These are phyloP conservation scores for Neurospora pannonica DNA, from an alignment of 495 filamentous ascomycete genomes.

Conservation along the genomic window DNA sequence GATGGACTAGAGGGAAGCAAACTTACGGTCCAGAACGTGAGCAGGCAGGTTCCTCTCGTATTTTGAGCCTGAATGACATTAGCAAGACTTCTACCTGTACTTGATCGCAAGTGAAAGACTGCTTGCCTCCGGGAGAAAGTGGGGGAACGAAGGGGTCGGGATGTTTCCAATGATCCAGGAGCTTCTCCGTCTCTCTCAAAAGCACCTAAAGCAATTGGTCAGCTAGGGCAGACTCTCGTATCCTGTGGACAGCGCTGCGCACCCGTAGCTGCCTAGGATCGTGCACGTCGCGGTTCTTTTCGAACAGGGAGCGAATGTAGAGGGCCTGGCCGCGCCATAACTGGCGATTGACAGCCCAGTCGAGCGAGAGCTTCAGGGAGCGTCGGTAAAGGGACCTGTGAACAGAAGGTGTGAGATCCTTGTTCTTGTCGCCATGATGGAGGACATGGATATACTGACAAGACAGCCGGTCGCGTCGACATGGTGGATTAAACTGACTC, in stretches of 20 bases:
- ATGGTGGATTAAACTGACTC: slow-evolving; percentile 22
- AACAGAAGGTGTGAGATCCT: slow-evolving; percentile 5
- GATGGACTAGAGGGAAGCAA: neutral
- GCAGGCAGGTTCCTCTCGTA: slow-evolving; percentile 87
- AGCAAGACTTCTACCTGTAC: slow-evolving; percentile 16
- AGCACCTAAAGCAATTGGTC: slow-evolving; percentile 46
- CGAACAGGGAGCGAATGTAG: slow-evolving; percentile 92
- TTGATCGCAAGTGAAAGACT: neutral
- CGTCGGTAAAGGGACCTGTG: slow-evolving; percentile 84
- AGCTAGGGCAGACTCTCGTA: neutral
- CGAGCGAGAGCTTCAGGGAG: slow-evolving; percentile 82
- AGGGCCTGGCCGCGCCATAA: slow-evolving; percentile 92
- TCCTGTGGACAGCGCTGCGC: slow-evolving; percentile 14
- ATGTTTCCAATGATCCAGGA: slow-evolving; percentile 92
- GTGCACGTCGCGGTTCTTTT: slow-evolving; percentile 77
- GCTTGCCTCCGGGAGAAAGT: slow-evolving; percentile 87
- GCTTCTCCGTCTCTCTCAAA: slow-evolving; percentile 74
- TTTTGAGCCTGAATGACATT: slow-evolving; percentile 62
- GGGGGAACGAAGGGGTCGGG: slow-evolving; percentile 85
- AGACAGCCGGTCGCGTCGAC: slow-evolving; percentile 35
- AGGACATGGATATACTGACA: slow-evolving; percentile 25
- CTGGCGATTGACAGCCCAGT: slow-evolving; percentile 85
- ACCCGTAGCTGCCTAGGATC: slow-evolving; percentile 87
- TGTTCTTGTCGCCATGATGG: neutral
- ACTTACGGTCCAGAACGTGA: slow-evolving; percentile 72